Evolutionary conservation across 805 yeast genomes (phyloP), one percentile per base, ranked within the genome.

Genomic region (Monosporozyma aerobia): DNA sequence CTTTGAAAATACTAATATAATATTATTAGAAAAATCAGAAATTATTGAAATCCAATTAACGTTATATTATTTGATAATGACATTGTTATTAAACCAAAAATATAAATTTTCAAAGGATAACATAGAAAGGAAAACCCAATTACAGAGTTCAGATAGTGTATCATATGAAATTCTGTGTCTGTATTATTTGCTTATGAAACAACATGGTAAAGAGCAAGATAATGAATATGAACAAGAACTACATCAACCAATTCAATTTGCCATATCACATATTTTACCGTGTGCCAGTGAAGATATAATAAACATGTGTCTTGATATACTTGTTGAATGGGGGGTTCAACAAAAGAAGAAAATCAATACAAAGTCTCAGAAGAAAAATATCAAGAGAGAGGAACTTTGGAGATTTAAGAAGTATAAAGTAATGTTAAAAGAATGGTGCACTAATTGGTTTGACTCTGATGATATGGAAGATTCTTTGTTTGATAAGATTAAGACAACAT

Each of bases 121-220:
- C 25, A 44, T 32, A 29, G 54, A 30, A 23, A 43, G 27, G 33
- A 29, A 37, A 30, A n/a, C 19, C 14, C 39, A 35, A 35, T 3
- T 13, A 35, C 5, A 19, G 23, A 40, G 29, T 32, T 41, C 44
- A n/a, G 63, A 59, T 47, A 66, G 63, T 37, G 43, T 59, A 5
- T 58, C 67, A 3, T 62, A 57, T 35, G 68, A 66, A 48, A 63
- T 67, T 6, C 52, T 67, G 32, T 61, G 65, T 9, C 55, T 64
- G 6, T 67, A 66, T 54, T 65, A 59, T 53, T 53, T 65, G n/a
- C 43, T 63, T 52, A 61, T 11, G 62, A 66, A 29, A 40, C 47
- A 47, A 23, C 8, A 23, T 10, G 29, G 30, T 14, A 44, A 44
- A n/a, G 32, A 44, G n/a, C 23, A 44, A 14, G 16, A 7, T 3